Evolutionary conservation across 306 rosid genomes (phyloP).

Genomic region (Adenanthera pavonina): DNA sequence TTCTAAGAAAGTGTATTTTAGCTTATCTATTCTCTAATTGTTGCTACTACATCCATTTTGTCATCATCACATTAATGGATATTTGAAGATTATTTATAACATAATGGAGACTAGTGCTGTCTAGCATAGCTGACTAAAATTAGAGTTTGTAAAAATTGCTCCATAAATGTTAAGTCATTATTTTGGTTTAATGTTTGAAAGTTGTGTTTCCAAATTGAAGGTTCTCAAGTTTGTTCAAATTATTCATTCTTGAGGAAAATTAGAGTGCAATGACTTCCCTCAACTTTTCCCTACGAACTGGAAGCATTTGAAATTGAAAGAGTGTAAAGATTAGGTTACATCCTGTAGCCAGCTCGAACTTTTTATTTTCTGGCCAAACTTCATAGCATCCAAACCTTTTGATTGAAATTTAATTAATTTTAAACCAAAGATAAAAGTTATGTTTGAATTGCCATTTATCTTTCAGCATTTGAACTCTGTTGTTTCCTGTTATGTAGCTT

Average conservation of each 20-base stretch:
- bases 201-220: background rate
- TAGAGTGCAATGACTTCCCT: background rate
- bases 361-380: background rate
- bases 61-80: background rate
- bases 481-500: slow-evolving; percentile 60
- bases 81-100: slow-evolving; percentile 12
- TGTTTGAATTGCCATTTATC: background rate
- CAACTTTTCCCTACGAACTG: slow-evolving; percentile 8
- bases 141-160: background rate
- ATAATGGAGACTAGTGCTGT: background rate
- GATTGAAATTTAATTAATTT: background rate
- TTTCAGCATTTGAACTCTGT: background rate
- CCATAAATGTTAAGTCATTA: background rate
- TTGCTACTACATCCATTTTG: background rate
- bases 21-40: background rate
- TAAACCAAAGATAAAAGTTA: background rate
- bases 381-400: background rate
- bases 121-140: background rate
- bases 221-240: background rate
- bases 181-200: background rate
- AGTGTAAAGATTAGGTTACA: slow-evolving; percentile 12
- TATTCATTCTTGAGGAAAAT: background rate
- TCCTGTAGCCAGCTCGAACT: background rate
- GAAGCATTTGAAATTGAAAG: slow-evolving; percentile 15
- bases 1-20: background rate